phyloP scores from a whole-genome alignment of 257 asterid species.

The Thymus quinquecostatus region DNA sequence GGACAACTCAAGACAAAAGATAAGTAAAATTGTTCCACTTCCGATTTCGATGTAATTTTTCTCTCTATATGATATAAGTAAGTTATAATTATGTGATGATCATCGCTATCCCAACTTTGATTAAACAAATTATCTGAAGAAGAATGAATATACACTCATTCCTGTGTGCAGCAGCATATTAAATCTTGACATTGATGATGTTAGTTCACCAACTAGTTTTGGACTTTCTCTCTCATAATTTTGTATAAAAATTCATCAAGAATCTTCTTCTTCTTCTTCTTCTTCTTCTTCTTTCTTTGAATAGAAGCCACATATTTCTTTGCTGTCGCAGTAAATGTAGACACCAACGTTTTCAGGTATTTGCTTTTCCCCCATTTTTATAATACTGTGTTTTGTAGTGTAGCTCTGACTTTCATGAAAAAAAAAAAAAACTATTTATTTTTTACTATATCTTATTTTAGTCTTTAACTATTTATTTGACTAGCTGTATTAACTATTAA shows the following conservation, averaged over 20 bases:
- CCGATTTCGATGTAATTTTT: neutral
- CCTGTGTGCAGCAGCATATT: neutral
- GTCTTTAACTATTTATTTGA: constrained; percentile 15
- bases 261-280: constrained; percentile 36
- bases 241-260: constrained; percentile 26
- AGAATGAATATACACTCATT: neutral
- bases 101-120: neutral
- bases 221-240: constrained; percentile 34
- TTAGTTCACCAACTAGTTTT: constrained; percentile 39
- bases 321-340: constrained; percentile 27
- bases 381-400: constrained; percentile 3
- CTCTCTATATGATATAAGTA: neutral
- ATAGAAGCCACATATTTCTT: neutral
- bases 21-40: constrained; percentile 45
- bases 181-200: constrained; percentile 21
- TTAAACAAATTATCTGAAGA: neutral
- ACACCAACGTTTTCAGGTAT: constrained; percentile 30
- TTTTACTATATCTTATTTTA: neutral
- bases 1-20: constrained; percentile 64
- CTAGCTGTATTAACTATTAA: neutral
- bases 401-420: constrained; percentile 33
- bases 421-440: too few relatives aligned
- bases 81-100: neutral
- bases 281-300: neutral
- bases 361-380: constrained; percentile 11